These are phyloP conservation scores for Amphibolis antarctica DNA, from an alignment of 106 monocot genomes.

Conservation along the genomic window DNA sequence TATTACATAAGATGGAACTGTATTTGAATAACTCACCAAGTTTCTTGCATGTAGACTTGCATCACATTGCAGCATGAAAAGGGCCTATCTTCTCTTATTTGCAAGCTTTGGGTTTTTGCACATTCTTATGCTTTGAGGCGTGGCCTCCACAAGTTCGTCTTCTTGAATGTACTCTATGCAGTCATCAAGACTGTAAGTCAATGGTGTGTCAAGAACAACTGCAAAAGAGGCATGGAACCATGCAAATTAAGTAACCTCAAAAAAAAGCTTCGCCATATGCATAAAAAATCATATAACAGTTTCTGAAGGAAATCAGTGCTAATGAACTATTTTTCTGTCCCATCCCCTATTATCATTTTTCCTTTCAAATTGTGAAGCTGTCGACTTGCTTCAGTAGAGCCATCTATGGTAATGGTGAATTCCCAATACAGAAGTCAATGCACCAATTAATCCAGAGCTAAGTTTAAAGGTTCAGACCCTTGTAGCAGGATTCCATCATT, in stretches of 20 bases:
- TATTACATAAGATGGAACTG: neutral
- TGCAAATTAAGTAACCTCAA: neutral
- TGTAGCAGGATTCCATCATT: too few species aligned
- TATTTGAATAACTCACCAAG: neutral
- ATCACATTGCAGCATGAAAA: constrained; percentile 1
- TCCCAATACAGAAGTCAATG: too few species aligned
- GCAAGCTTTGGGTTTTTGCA: constrained; percentile 72
- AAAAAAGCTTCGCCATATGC: neutral
- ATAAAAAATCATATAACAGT: neutral
- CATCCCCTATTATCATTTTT: too few species aligned
- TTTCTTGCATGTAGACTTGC: too few species aligned
- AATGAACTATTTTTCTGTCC: too few species aligned
- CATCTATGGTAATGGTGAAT: too few species aligned
- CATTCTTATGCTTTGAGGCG: constrained; percentile 79
- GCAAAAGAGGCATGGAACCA: constrained; percentile 16
- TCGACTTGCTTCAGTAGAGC: too few species aligned
- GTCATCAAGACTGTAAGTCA: constrained; percentile 83
- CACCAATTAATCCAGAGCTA: too few species aligned
- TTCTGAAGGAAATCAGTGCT: too few species aligned
- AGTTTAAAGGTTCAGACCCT: too few species aligned
- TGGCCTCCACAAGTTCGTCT: constrained; percentile 91
- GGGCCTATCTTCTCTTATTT: constrained; percentile 29
- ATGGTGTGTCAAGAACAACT: constrained; percentile 85
- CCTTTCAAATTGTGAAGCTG: too few species aligned
- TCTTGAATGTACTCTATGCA: constrained; percentile 99